Evolutionary conservation across 2,329 filamentous ascomycete genomes (phyloP), one percentile per base, ranked within the genome.

Genomic region (Torrubiella hemipterigena): DNA sequence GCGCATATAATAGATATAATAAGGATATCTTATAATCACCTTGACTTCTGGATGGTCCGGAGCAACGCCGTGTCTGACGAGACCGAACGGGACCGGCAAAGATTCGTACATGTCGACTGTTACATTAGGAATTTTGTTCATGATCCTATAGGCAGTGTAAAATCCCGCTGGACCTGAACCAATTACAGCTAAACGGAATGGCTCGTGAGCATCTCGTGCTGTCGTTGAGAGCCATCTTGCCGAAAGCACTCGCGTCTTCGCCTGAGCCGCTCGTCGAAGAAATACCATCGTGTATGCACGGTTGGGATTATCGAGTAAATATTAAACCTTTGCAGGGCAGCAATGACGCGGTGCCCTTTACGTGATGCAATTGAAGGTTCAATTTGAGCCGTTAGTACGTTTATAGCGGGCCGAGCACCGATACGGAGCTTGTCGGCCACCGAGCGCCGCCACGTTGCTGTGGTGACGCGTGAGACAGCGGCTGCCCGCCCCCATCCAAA

Each of bases 21-120:
- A 11, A 16, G 9, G 14, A 5, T n/a, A 20, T 23, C 15, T 17
- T 11, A 10, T 29, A 34, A 58, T 37, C 60, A 91, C 85, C 74
- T 98, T 98, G 43, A 98, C 91, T 60, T 98, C 89, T 1, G 91
- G 89, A 57, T 98, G 91, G 52, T 98, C 91, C 5, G 91, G 91
- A n/a, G 91, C 93, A 36, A 98, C 91, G 7, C 91, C 91, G 49
- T 91, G 94, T 33, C 91, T 71, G 30, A 93, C 87, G 33, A 98
- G 68, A 2, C 91, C 91, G 50, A 84, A 98, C 0, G 91, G 91
- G 4, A 93, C 86, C 0, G 91, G 91, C 23, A 96, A 61, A 17
- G 84, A 76, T 58, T 98, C 91, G 50, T 93, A 98, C 89, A 98
- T 96, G 56, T 96, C 89, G 15, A 98, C 70, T 30, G 72, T 68